A percentile compares a stretch with the other conserved stretches of the same genome.
These are phyloP conservation scores for Mortierella sp. DNA, from an alignment of 371 early-diverging fungal genomes.

Conservation along the genomic window DNA sequence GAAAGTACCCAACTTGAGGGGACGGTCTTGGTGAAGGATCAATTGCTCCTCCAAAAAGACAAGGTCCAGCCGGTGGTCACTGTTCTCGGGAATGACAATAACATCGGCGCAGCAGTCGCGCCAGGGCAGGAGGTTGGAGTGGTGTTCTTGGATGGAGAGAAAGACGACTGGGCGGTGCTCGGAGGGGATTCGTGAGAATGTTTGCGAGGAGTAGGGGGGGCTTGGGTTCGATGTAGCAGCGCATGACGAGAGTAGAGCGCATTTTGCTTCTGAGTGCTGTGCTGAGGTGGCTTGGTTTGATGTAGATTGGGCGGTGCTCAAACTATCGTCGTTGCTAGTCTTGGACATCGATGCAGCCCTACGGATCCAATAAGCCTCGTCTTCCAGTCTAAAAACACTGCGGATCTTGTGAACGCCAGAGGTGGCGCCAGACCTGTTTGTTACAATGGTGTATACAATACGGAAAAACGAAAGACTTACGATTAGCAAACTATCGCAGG, in stretches of 20 bases:
- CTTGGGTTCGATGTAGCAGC: not conserved
- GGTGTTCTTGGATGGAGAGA: slow-evolving; percentile 47
- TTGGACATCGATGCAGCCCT: slow-evolving; percentile 1
- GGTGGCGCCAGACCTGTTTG: slow-evolving; percentile 34
- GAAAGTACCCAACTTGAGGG: slow-evolving; percentile 38
- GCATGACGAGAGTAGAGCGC: not conserved
- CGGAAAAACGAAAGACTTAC: not conserved
- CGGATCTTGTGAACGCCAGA: slow-evolving; percentile 42
- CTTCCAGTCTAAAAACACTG: slow-evolving; percentile 32
- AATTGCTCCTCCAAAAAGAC: slow-evolving; percentile 27
- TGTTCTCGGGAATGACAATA: slow-evolving; percentile 30
- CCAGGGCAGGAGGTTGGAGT: slow-evolving; percentile 48
- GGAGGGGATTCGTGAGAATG: not conserved
- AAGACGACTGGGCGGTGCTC: slow-evolving; percentile 40
- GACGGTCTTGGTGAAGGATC: slow-evolving; percentile 21
- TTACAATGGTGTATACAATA: not conserved
- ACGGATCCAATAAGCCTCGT: slow-evolving; percentile 42
- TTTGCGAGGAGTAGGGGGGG: not conserved
- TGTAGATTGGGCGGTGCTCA: not conserved
- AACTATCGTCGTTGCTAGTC: not conserved
- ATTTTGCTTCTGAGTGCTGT: not conserved
- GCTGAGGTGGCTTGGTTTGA: not conserved
- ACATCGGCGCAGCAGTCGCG: slow-evolving; percentile 46
- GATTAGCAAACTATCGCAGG: not conserved
- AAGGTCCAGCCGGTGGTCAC: slow-evolving; percentile 23